These are phyloP conservation scores for Clarireedia homoeocarpa DNA, from an alignment of 2,329 filamentous ascomycete genomes.

Conservation along the genomic window DNA sequence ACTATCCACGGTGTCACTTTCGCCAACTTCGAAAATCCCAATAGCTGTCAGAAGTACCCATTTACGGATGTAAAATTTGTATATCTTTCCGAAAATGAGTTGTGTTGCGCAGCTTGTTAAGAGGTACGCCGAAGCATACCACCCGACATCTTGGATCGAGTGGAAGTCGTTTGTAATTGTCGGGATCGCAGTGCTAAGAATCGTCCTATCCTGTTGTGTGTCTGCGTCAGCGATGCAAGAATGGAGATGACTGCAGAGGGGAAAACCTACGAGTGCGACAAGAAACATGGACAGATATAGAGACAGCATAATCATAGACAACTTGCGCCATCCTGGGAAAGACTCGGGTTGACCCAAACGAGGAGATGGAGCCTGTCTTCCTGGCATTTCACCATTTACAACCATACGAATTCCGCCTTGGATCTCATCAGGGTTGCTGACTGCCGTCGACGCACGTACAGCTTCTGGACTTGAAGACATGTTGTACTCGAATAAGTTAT, in stretches of 20 bases:
- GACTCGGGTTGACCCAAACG: neutral
- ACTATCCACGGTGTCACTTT: conserved; percentile 9
- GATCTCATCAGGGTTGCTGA: too few species aligned
- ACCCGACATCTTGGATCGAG: conserved; percentile 37
- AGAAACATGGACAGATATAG: neutral
- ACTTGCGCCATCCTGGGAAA: neutral
- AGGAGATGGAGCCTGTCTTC: neutral
- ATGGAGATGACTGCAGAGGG: neutral
- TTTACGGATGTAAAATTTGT: conserved; percentile 29
- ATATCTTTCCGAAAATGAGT: conserved; percentile 26
- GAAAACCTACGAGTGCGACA: neutral
- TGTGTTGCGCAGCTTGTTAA: conserved; percentile 29
- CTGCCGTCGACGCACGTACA: neutral
- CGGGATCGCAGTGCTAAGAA: conserved; percentile 33
- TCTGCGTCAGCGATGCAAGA: neutral
- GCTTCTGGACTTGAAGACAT: neutral
- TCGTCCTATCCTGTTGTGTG: conserved; percentile 28
- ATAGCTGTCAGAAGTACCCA: conserved; percentile 25
- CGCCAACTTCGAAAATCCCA: conserved; percentile 30
- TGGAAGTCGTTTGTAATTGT: conserved; percentile 33
- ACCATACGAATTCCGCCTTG: too few species aligned
- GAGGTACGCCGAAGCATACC: conserved; percentile 36
- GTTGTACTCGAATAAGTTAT: neutral
- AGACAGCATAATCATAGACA: neutral
- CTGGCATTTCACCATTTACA: too few species aligned